A percentile compares a stretch with the other conserved stretches of the same genome.
These are phyloP conservation scores for Triticum monococcum DNA, from an alignment of 176 grass and related monocot genomes.

Conservation along the genomic window DNA sequence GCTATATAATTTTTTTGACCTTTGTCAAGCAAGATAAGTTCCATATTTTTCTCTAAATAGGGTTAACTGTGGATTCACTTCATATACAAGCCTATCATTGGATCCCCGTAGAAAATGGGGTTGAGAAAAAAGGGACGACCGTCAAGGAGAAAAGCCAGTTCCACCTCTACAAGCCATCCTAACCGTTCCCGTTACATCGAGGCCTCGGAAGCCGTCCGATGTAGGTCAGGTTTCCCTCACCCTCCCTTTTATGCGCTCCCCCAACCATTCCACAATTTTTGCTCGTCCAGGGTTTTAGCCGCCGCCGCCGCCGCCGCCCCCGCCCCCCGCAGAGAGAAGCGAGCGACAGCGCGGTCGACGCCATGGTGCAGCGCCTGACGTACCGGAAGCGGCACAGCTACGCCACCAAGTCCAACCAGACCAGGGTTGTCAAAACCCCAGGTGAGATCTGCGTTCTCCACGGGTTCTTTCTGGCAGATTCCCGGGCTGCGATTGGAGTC, in stretches of 20 bases:
- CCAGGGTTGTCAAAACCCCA: constrained; percentile 90
- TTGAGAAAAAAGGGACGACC: neutral
- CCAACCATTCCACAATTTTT: neutral
- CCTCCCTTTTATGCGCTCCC: constrained; percentile 35
- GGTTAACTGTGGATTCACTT: too few species aligned
- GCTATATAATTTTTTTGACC: too few species aligned
- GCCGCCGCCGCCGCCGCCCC: constrained; percentile 28
- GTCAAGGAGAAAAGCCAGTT: neutral
- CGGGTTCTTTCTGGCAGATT: neutral
- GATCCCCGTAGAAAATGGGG: neutral
- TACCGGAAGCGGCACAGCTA: constrained; percentile 91
- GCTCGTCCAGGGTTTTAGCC: constrained; percentile 30
- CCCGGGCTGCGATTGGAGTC: neutral
- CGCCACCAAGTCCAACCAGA: constrained; percentile 93
- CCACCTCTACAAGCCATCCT: neutral
- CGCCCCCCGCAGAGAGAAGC: constrained; percentile 8
- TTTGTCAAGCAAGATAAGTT: too few species aligned
- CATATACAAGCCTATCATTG: too few species aligned
- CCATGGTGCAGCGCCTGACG: constrained; percentile 84
- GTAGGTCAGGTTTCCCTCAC: constrained; percentile 32
- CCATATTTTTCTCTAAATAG: too few species aligned
- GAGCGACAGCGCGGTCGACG: constrained; percentile 14
- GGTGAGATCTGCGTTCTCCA: constrained; percentile 32
- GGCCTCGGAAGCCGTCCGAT: constrained; percentile 11
- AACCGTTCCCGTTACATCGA: neutral